Conservation (phyloP, 2,329 filamentous ascomycete genomes). For the Fusarium begoniae region DNA sequence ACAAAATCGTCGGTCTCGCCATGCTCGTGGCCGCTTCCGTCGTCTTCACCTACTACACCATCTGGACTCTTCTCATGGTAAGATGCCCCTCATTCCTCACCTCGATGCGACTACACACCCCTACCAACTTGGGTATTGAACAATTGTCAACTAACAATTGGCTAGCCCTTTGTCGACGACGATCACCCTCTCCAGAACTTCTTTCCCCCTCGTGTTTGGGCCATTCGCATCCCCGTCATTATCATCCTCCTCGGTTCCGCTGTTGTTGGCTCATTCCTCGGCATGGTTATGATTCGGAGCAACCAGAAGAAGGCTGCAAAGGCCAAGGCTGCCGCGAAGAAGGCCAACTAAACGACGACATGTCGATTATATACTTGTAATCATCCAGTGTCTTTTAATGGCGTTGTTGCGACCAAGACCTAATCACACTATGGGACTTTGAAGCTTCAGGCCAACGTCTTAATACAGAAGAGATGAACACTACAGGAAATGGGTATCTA, state of each 20-base stretch:
- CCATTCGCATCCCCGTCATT: constrained; percentile 97
- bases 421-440: constrained; percentile 28
- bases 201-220: constrained; percentile 98
- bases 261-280: constrained; percentile 94
- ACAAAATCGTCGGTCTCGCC: constrained; percentile 79
- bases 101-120: neutral
- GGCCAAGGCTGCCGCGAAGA: constrained; percentile 83
- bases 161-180: constrained; percentile 93
- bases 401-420: constrained; percentile 13
- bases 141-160: constrained; percentile 21
- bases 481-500: constrained; percentile 46
- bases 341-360: constrained; percentile 73
- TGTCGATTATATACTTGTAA: constrained; percentile 36
- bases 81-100: constrained; percentile 31
- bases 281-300: constrained; percentile 98
- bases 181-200: constrained; percentile 93
- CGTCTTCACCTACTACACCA: constrained; percentile 86
- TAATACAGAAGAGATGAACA: constrained; percentile 21
- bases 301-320: constrained; percentile 98
- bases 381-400: constrained; percentile 27
- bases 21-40: constrained; percentile 73
- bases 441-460: constrained; percentile 1
- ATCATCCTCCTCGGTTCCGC: constrained; percentile 90
- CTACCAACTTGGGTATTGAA: neutral
- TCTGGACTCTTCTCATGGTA: constrained; percentile 99